A percentile compares a stretch with the other conserved stretches of the same genome.
These are phyloP conservation scores for Corrigiola litoralis DNA, from an alignment of 179 eudicot species.

Conservation along the genomic window DNA sequence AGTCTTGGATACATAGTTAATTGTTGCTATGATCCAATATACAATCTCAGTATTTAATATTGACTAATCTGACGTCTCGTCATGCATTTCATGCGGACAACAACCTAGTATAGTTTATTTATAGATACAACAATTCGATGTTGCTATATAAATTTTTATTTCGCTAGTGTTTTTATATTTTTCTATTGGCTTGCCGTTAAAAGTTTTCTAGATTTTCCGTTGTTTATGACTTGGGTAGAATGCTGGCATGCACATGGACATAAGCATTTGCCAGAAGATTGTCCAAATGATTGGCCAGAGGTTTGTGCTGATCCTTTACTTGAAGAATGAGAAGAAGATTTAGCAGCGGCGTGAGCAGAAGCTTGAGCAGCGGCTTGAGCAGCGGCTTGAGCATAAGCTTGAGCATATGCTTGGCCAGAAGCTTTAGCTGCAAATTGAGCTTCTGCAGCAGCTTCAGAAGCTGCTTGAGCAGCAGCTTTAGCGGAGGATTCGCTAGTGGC, in stretches of 20 bases:
- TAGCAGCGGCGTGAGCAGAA: no score
- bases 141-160: no score
- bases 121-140: not conserved
- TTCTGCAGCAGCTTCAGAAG: no score
- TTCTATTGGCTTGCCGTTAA: not conserved
- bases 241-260: conserved; percentile 8
- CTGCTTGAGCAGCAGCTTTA: not conserved
- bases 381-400: not conserved
- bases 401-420: not conserved
- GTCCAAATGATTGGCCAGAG: not conserved
- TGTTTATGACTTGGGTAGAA: not conserved
- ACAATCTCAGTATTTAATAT: not conserved
- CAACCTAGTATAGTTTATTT: not conserved
- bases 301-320: not conserved
- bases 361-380: not conserved
- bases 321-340: not conserved
- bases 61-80: not conserved
- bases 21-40: no score
- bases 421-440: no score
- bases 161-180: not conserved
- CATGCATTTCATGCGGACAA: not conserved
- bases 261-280: not conserved
- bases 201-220: conserved; percentile 4
- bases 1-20: no score
- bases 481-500: not conserved